Conservation (phyloP, 495 filamentous ascomycete genomes). For the Aspergillus nidulans region DNA sequence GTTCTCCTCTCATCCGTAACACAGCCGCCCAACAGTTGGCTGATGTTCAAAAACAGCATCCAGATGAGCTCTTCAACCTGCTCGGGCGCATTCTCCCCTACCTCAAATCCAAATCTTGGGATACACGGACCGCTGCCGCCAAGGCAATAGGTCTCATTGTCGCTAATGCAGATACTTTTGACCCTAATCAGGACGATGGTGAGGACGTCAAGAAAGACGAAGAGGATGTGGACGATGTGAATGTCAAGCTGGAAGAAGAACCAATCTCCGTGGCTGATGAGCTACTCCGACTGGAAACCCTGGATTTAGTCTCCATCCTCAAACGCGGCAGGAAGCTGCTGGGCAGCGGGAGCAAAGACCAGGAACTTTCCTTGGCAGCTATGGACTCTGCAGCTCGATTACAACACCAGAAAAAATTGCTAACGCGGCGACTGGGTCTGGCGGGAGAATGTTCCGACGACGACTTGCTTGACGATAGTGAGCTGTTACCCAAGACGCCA, state of each 20-base stretch:
- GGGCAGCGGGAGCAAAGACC: conserved; percentile 76
- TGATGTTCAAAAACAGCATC: conserved; percentile 95
- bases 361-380: conserved; percentile 72
- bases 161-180: conserved; percentile 79
- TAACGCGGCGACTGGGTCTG: conserved; percentile 78
- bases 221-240: conserved; percentile 44
- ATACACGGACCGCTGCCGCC: conserved; percentile 84
- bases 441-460: conserved; percentile 81
- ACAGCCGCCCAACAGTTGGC: conserved; percentile 94
- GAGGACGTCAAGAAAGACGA: conserved; percentile 50
- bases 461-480: conserved; percentile 64
- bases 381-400: conserved; percentile 78
- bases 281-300: conserved; percentile 62
- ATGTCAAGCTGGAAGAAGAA: conserved; percentile 46
- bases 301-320: conserved; percentile 76
- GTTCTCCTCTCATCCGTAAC: conserved; percentile 88
- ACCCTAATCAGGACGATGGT: conserved; percentile 73
- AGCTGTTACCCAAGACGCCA: conserved; percentile 50
- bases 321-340: conserved; percentile 76
- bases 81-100: conserved; percentile 94
- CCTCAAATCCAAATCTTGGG: conserved; percentile 89
- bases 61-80: conserved; percentile 94
- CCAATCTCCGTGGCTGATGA: conserved; percentile 27
- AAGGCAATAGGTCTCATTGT: conserved; percentile 91
- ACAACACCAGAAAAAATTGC: conserved; percentile 80